Evolutionary conservation across 495 filamentous ascomycete genomes (phyloP), one percentile per base, ranked within the genome.

Genomic region (Penicillium maclennaniae): DNA sequence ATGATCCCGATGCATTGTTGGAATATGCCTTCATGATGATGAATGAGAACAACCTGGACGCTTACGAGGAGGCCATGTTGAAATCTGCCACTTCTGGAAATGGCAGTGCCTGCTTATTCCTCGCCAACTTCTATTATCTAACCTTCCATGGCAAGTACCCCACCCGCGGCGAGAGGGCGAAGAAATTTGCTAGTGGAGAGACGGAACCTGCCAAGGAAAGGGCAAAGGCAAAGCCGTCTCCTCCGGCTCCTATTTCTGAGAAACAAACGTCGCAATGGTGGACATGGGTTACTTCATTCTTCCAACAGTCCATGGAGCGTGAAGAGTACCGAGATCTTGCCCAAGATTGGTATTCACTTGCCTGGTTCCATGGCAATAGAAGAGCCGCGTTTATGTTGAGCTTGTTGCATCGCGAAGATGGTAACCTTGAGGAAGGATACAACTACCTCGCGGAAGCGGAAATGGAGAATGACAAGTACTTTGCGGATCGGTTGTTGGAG

Each of bases 61-160:
- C 16, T 21, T 77, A 77, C 51, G 71, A 74, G 49, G 53, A 71
- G 46, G 67, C 42, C 45, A 70, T 77, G 67, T 49, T 16, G 44
- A 60, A 63, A 40, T 71, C 72, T 23, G 72, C 72, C 0, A 56
- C 55, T 3, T 43, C 59, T 1, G 70, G 69, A 0, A 16, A 68
- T 17, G 6, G 6, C 0, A 40, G 56, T 7, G 72, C 74, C 1
- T 69, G 68, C 51, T 38, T 62, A 7, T 67, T 62, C 45, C 51
- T 77, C 14, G 74, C 62, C 3, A 72, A 72, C 45, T 71, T 62
- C 55, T 77, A 77, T 48, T 71, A 68, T 44, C 61, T 59, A 23
- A 72, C 59, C 7, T 67, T 37, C 16, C 52, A 54, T 9, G 66
- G 70, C 1, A 39, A 46, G 17, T 61, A 61, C 45, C 61, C 63